Evolutionary conservation across 2,329 filamentous ascomycete species (phyloP), one percentile per base, ranked within the genome.

Genomic region (Hypoxylon sp.): DNA sequence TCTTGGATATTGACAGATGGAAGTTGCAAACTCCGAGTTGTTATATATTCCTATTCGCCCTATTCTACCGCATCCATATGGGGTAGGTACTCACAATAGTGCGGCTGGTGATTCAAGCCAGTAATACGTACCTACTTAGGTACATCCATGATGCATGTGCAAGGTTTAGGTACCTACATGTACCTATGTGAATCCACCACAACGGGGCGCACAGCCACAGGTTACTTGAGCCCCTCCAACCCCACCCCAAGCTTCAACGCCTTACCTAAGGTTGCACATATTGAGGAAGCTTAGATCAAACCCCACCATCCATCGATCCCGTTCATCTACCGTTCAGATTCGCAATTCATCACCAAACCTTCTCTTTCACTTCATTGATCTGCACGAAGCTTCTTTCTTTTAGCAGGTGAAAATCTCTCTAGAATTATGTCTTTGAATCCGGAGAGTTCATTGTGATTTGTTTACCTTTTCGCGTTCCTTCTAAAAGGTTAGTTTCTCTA

Each of bases 401-500:
- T 26, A 55, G 42, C 44, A 31, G 26, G 13, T 31, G 29, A 29
- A 24, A n/a, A 13, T 46, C n/a, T 37, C 51, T 55, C 24, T 33
- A 42, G 22, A 47, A 55, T 51, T 35, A 66, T 66, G 42, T 19
- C 51, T 44, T 29, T 50, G 33, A 29, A 11, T 31, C 48, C 35
- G 22, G 63, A 57, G 26, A 31, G 35, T 55, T 26, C 37, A 47
- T 51, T 35, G 44, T 67, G 22, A 54, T 59, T 63, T 29, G 13
- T 17, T 59, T 46, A 46, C 17, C 11, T 44, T 46, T 47, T 19
- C 13, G n/a, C 26, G 13, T 26, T 51, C 26, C 29, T 44, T 51
- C n/a, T 29, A 17, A 26, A 11, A 63, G 29, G 50, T 58, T 39
- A 39, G 53, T 59, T 58, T 17, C 47, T 17, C 24, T n/a, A 4